Percentiles rank a stretch among this genome's conserved stretches.
Conservation (phyloP, 768 basidiomycete species). For the Boletus subparvulus region DNA sequence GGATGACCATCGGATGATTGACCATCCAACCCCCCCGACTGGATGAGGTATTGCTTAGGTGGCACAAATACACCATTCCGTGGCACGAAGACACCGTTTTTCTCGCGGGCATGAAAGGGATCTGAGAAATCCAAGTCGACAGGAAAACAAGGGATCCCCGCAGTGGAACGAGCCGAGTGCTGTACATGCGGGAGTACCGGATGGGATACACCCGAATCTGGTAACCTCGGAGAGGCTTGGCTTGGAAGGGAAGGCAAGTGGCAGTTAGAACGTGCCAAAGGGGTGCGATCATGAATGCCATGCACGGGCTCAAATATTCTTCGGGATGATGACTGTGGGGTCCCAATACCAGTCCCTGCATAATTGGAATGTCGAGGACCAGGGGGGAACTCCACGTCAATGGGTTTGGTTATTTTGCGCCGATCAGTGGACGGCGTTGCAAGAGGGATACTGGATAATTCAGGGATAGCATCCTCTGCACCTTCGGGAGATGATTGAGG, state of each 20-base stretch:
- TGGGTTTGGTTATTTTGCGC: neutral
- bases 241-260: neutral
- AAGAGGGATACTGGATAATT: neutral
- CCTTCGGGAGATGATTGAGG: neutral
- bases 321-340: constrained; percentile 17
- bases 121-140: neutral
- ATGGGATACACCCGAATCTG: neutral
- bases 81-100: neutral
- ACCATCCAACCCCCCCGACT: neutral
- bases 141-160: neutral
- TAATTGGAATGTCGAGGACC: neutral
- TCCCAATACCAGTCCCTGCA: constrained; percentile 8
- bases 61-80: neutral
- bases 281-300: neutral
- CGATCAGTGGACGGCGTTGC: constrained; percentile 8
- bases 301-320: neutral
- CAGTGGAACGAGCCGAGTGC: neutral
- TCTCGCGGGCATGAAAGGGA: constrained; percentile 1
- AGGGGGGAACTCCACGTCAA: neutral
- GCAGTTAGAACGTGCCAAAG: neutral
- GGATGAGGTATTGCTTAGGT: neutral
- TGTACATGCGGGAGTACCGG: neutral
- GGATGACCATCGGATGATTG: constrained; percentile 1
- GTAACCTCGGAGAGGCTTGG: neutral
- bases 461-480: neutral